Percentiles rank a stretch among this genome's conserved stretches.
These are phyloP conservation scores for Exserohilum turcica DNA, from an alignment of 2,329 filamentous ascomycete genomes.

Conservation along the genomic window DNA sequence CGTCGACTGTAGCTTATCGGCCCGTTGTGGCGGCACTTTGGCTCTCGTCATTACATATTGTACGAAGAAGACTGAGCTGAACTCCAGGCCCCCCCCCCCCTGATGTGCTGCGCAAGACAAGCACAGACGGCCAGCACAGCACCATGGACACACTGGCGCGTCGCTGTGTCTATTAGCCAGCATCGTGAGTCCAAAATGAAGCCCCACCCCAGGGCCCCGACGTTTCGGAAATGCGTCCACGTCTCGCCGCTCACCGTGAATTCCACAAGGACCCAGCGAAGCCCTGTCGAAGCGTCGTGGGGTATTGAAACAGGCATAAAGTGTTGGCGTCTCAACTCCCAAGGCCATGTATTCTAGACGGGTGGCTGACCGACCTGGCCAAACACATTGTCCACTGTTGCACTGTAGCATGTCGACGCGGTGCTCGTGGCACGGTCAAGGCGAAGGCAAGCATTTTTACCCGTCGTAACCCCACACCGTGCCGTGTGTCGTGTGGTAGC, in stretches of 20 bases:
- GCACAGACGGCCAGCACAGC: not conserved
- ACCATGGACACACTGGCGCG: not conserved
- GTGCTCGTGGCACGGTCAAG: not conserved
- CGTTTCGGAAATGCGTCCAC: constrained; percentile 25
- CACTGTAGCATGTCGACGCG: not conserved
- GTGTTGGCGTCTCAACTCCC: constrained; percentile 1
- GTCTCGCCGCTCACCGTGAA: constrained; percentile 15
- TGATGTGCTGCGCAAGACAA: not conserved
- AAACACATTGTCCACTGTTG: not conserved
- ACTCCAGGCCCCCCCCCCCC: not conserved
- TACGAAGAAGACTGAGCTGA: constrained; percentile 5
- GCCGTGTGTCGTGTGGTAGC: not conserved
- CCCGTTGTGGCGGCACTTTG: constrained; percentile 9
- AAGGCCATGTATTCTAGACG: not conserved
- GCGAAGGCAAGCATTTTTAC: constrained; percentile 4
- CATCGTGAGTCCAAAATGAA: constrained; percentile 31
- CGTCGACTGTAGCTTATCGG: constrained; percentile 26
- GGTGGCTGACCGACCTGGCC: not conserved
- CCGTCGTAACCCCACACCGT: constrained; percentile 2
- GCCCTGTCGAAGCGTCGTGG: not conserved
- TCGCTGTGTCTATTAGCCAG: constrained; percentile 11
- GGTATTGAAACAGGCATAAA: constrained; percentile 7
- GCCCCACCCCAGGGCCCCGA: constrained; percentile 23
- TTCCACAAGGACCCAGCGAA: not conserved
- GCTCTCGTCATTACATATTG: constrained; percentile 1